Base-by-base conservation (phyloP, 345 rosid species). In the Salix udensis region DNA sequence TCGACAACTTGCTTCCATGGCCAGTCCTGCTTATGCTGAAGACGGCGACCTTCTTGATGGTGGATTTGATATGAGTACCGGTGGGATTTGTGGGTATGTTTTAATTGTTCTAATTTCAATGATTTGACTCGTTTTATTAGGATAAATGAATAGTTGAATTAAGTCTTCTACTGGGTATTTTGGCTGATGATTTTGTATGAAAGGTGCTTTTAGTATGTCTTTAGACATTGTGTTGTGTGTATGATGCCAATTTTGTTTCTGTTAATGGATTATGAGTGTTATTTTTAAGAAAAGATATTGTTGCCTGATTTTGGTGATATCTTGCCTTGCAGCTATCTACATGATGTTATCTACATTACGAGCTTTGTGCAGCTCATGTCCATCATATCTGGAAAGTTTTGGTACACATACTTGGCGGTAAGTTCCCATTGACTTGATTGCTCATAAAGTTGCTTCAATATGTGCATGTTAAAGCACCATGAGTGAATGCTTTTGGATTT, bases 41-140 rank as follows among this genome's bases (percentile, higher is more conserved):
- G 88, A 88, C 72, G 97, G 98, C 23, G 94, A 95, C 7, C 97
- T 92, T 83, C 76, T 89, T 71, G 98, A 94, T 73, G 98, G 97
- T 71, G 97, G 81, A 7, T 91, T 88, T 48, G 94, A 95, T 79
- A 91, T 92, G 97, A 89, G 83, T 70, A 88, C 97, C 30, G 97
- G 91, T 82, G 98, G 98, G 66, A 87, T 92, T 74, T 94, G 97
- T 87, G 94, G 93, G 97, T 92, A 86, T 69, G 89, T 75, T 14
- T 50, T 36, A 53, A 60, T 70, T 71, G 7, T 24, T 71, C 24
- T 62, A 46, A 46, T 46, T 14, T 46, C 4, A 46, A 11, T 42
- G 13, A 2, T 0, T 11, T 42, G 46, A 42, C 46, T 42, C 13
- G 3, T 42, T 10, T 40, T 42, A 42, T 42, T 10, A 11, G 46